A percentile compares a stretch with the other conserved stretches of the same genome.
Conservation (phyloP, 768 basidiomycete species). For the Termitomyces heimii region DNA sequence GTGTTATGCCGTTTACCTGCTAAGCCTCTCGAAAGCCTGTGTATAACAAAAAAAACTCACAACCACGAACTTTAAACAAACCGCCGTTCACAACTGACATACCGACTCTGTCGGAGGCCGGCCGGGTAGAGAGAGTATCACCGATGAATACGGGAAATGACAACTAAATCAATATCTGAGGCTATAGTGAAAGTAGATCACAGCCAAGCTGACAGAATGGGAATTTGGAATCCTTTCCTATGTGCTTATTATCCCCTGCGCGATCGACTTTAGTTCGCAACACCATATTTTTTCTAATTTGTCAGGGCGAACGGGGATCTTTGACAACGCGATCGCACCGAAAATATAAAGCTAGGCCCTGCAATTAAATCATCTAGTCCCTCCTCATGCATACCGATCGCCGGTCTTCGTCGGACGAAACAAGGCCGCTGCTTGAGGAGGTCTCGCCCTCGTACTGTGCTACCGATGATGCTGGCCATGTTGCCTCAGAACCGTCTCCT, state of each 20-base stretch:
- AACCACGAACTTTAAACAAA: background rate
- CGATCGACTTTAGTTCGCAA: slow-evolving; percentile 16
- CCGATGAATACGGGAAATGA: slow-evolving; percentile 45
- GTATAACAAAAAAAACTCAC: background rate
- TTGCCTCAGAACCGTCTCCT: slow-evolving; percentile 19
- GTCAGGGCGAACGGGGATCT: slow-evolving; percentile 27
- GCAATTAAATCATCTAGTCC: slow-evolving; percentile 15
- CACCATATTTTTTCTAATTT: slow-evolving; percentile 25
- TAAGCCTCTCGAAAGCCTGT: background rate
- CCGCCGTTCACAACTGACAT: background rate
- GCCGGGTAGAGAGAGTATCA: slow-evolving; percentile 24
- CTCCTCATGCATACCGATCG: slow-evolving; percentile 40
- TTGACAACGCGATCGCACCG: slow-evolving; percentile 19
- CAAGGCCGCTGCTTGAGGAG: slow-evolving; percentile 51
- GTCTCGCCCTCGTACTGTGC: slow-evolving; percentile 42
- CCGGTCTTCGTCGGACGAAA: slow-evolving; percentile 42
- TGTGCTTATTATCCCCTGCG: slow-evolving; percentile 18
- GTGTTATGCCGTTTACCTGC: background rate
- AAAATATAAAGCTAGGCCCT: slow-evolving; percentile 22
- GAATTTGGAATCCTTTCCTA: slow-evolving; percentile 30
- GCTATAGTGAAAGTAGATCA: background rate
- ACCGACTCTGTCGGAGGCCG: slow-evolving; percentile 27
- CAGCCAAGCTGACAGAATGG: background rate
- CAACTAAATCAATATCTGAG: slow-evolving; percentile 18
- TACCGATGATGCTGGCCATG: slow-evolving; percentile 32